Conservation (phyloP, 352 stramenopile genomes). For the Blastocystis sp. region DNA sequence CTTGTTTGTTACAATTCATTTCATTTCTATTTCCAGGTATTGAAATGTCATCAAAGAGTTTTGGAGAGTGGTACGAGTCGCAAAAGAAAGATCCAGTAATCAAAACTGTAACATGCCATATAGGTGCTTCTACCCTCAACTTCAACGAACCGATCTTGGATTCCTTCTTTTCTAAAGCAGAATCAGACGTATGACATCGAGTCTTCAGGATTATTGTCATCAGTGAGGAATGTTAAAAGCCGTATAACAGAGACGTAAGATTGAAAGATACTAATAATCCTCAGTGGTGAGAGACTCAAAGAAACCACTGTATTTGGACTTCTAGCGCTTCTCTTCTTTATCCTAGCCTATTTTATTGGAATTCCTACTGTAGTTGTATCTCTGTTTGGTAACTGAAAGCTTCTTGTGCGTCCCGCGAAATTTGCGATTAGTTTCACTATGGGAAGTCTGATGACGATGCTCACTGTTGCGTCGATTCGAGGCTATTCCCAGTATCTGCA, state of each 20-base stretch:
- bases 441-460: neutral
- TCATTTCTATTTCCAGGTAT: neutral
- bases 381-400: neutral
- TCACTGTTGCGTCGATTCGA: neutral
- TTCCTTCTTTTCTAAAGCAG: neutral
- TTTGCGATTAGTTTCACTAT: slow-evolving; percentile 16
- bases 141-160: neutral
- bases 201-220: neutral
- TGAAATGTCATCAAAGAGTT: slow-evolving; percentile 15
- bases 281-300: neutral
- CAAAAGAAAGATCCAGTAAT: neutral
- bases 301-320: neutral
- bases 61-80: neutral
- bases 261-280: neutral
- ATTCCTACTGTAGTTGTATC: neutral
- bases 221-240: neutral
- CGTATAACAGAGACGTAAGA: neutral
- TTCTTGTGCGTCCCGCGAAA: neutral
- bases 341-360: slow-evolving; percentile 3
- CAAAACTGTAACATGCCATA: too few relatives aligned
- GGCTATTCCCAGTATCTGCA: neutral
- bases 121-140: neutral
- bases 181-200: neutral
- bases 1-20: neutral
- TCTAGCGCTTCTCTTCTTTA: neutral